phyloP scores from a whole-genome alignment of 164 flowering plant genomes.

The Vitis labrusca region DNA sequence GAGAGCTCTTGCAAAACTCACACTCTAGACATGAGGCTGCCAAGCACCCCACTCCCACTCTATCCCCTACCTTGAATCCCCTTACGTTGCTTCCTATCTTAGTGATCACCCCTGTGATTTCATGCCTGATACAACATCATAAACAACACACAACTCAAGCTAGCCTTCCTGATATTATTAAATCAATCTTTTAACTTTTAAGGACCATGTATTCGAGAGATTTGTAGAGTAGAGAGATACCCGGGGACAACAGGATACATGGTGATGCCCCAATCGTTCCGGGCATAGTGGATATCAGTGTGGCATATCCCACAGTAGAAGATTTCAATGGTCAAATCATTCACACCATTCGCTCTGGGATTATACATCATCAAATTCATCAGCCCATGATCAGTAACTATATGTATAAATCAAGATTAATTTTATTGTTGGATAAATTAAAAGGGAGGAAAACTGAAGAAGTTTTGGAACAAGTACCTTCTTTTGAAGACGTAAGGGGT shows the following conservation, averaged over 20 bases:
- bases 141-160: too few relatives aligned
- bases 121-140: conserved; percentile 40
- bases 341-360: conserved; percentile 54
- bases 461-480: conserved; percentile 32
- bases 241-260: conserved; percentile 84
- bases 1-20: conserved; percentile 44
- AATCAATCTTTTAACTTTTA: too few relatives aligned
- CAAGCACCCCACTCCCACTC: conserved; percentile 67
- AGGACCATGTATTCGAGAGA: too few relatives aligned
- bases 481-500: conserved; percentile 64
- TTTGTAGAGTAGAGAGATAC: conserved; percentile 24
- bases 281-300: conserved; percentile 61
- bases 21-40: conserved; percentile 60
- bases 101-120: conserved; percentile 58
- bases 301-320: conserved; percentile 83
- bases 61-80: conserved; percentile 58
- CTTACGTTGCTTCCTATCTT: conserved; percentile 56
- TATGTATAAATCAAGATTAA: not conserved
- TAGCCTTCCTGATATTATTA: too few relatives aligned
- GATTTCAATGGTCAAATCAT: conserved; percentile 67
- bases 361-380: not conserved
- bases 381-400: not conserved
- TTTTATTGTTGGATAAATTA: not conserved
- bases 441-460: not conserved
- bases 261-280: conserved; percentile 77